Evolutionary conservation across 2,329 filamentous ascomycete species (phyloP).

Genomic region (Xylariaceae sp.): DNA sequence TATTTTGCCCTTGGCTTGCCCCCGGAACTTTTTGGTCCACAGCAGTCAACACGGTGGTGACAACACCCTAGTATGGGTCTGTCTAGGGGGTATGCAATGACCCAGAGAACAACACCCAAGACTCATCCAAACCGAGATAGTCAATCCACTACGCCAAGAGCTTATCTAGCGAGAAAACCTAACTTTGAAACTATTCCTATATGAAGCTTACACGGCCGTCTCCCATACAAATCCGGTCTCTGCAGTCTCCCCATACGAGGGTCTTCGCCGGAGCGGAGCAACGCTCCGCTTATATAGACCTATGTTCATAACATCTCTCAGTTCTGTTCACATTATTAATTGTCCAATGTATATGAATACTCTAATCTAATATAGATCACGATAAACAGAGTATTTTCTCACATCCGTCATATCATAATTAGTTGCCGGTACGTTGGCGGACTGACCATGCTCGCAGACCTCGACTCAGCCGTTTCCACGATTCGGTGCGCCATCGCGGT

Average conservation of each 20-base stretch:
- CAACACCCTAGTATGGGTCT: conserved; percentile 33
- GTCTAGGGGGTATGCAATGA: neutral
- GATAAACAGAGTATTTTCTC: neutral
- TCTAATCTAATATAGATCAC: neutral
- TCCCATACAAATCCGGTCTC: conserved; percentile 9
- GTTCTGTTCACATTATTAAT: conserved; percentile 40
- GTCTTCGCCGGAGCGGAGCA: conserved; percentile 36
- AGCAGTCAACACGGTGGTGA: conserved; percentile 37
- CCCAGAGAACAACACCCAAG: neutral
- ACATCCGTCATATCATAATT: neutral
- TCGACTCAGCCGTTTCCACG: conserved; percentile 28
- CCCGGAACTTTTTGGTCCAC: conserved; percentile 29
- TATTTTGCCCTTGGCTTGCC: conserved; percentile 32
- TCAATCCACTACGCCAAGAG: neutral
- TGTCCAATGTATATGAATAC: neutral
- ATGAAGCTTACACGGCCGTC: neutral
- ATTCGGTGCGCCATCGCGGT: too few relatives aligned
- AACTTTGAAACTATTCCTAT: neutral
- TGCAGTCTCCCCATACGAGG: conserved; percentile 10
- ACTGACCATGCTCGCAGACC: conserved; percentile 42
- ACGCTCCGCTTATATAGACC: conserved; percentile 38
- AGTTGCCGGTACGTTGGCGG: conserved; percentile 36
- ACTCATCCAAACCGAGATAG: neutral
- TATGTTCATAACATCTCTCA: conserved; percentile 38
- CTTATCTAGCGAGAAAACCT: neutral